Evolutionary conservation across 495 filamentous ascomycete species (phyloP).

Genomic region (Hypomontagnella submonticulosa): DNA sequence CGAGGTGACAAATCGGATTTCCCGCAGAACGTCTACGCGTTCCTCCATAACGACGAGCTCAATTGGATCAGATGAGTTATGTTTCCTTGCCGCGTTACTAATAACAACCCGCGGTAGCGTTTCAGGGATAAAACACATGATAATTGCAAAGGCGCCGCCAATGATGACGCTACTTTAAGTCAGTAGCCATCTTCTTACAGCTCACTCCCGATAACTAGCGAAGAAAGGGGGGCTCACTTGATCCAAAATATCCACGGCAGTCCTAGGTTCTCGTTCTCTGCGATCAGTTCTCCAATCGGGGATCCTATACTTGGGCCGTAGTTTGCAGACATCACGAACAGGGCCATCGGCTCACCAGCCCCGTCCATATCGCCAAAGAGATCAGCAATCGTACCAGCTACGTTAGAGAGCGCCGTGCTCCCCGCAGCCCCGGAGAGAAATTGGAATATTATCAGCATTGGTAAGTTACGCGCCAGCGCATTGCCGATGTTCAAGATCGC

Average conservation of each 20-base stretch:
- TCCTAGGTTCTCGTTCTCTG: conserved; percentile 45
- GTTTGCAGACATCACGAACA: conserved; percentile 53
- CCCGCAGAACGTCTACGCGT: conserved; percentile 47
- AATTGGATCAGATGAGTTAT: conserved; percentile 29
- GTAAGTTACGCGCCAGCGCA: conserved; percentile 49
- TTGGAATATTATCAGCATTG: conserved; percentile 55
- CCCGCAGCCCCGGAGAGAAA: conserved; percentile 51
- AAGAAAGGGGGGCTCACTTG: conserved; percentile 37
- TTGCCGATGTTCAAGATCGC: conserved; percentile 51
- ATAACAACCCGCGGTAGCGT: conserved; percentile 52
- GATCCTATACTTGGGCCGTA: conserved; percentile 51
- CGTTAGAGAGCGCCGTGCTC: conserved; percentile 52
- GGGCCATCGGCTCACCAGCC: conserved; percentile 52
- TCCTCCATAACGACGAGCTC: conserved; percentile 40
- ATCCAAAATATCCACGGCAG: conserved; percentile 54
- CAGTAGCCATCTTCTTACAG: conserved; percentile 2
- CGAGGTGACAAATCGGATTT: conserved; percentile 52
- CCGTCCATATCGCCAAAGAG: conserved; percentile 51
- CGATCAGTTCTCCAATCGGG: conserved; percentile 50
- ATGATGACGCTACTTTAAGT: conserved; percentile 43
- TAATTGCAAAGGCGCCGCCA: conserved; percentile 43
- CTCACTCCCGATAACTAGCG: not conserved
- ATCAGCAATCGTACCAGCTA: conserved; percentile 53
- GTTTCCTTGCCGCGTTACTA: conserved; percentile 40
- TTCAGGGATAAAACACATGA: conserved; percentile 51